phyloP scores from a whole-genome alignment of 2,329 filamentous ascomycete species.

The Alternaria sp. region DNA sequence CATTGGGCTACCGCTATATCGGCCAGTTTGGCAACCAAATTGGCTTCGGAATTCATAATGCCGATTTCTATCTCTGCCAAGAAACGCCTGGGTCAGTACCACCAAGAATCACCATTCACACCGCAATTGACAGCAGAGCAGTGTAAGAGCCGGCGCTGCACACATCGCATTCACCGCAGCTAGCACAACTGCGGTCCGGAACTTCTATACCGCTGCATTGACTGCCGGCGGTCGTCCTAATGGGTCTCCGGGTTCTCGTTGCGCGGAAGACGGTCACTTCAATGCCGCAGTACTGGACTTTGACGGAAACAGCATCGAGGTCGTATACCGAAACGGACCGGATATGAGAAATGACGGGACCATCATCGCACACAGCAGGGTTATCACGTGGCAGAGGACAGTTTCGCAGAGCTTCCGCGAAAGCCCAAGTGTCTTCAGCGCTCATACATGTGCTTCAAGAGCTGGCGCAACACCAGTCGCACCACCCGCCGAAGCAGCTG shows the following conservation, averaged over 20 bases:
- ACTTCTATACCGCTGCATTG: slow-evolving; percentile 75
- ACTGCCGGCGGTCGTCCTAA: slow-evolving; percentile 69
- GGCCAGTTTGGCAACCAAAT: slow-evolving; percentile 68
- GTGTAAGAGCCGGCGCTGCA: slow-evolving; percentile 62
- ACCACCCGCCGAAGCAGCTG: slow-evolving; percentile 39
- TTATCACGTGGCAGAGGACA: slow-evolving; percentile 54
- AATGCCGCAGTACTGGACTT: slow-evolving; percentile 75
- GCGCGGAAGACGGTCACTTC: slow-evolving; percentile 64
- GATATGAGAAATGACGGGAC: slow-evolving; percentile 52
- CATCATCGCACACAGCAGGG: slow-evolving; percentile 55
- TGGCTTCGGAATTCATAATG: slow-evolving; percentile 66
- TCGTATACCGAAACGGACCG: slow-evolving; percentile 66
- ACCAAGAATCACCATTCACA: slow-evolving; percentile 27
- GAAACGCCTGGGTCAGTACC: slow-evolving; percentile 64
- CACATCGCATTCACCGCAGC: slow-evolving; percentile 74
- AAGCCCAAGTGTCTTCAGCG: slow-evolving; percentile 44
- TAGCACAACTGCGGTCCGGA: slow-evolving; percentile 70
- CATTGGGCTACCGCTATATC: slow-evolving; percentile 77
- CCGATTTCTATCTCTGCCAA: slow-evolving; percentile 71
- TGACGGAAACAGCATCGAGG: slow-evolving; percentile 85
- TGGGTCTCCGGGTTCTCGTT: slow-evolving; percentile 63
- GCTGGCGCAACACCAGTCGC: slow-evolving; percentile 35
- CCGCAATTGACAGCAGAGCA: slow-evolving; percentile 36
- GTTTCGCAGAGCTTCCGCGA: slow-evolving; percentile 45
- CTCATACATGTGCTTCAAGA: slow-evolving; percentile 38